Evolutionary conservation across 2,329 filamentous ascomycete genomes (phyloP).

Genomic region (Alternaria rosae): DNA sequence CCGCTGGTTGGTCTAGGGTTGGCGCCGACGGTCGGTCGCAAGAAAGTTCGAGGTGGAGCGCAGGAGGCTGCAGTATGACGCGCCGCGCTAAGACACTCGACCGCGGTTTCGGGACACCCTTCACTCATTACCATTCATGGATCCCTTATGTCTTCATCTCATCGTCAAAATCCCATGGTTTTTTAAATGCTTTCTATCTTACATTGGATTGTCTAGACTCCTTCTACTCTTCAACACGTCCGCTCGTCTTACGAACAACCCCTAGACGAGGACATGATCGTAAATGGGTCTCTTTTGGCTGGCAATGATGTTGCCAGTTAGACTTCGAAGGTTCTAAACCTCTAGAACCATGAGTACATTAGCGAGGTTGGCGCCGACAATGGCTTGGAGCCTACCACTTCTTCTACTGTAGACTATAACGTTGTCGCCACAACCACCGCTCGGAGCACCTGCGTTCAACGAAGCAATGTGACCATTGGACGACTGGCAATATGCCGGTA

Average conservation of each 20-base stretch:
- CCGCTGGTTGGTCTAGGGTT: conserved; percentile 7
- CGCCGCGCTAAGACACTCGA: conserved; percentile 9
- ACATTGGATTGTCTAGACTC: background rate
- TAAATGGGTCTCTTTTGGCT: background rate
- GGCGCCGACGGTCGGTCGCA: background rate
- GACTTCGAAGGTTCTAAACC: background rate
- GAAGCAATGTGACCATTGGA: background rate
- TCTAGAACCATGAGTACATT: background rate
- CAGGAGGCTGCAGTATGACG: conserved; percentile 22
- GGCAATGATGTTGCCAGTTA: background rate
- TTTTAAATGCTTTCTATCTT: background rate
- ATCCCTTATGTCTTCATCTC: background rate
- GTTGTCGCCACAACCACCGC: background rate
- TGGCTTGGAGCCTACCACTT: background rate
- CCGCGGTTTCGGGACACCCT: conserved; percentile 2
- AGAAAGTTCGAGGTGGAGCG: conserved; percentile 6
- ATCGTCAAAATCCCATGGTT: background rate
- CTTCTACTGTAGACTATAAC: background rate
- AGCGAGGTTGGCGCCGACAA: background rate
- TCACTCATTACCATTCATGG: background rate
- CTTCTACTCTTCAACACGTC: background rate
- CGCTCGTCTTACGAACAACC: background rate
- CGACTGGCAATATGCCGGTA: background rate
- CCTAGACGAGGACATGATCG: background rate
- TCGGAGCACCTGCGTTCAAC: background rate